Base-by-base conservation (phyloP, 495 filamentous ascomycete genomes). In the Tetracladium marchalianum region DNA sequence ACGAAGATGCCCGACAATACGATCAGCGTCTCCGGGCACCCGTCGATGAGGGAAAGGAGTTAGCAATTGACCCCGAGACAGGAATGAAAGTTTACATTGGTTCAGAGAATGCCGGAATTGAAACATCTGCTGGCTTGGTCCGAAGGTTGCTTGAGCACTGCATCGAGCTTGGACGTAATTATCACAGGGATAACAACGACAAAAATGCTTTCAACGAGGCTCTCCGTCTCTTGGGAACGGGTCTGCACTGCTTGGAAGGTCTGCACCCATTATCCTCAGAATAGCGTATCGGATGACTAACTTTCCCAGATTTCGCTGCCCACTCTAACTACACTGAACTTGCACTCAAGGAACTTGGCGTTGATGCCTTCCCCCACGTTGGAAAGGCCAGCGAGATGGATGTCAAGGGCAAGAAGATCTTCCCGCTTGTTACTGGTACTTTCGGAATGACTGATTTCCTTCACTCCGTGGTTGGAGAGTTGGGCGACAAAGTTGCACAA, bases 391-490 rank as follows among this genome's bases (percentile, higher is more conserved):
- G 86, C 5, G 68, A 71, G 56, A 55, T 92, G 15, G 65, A 75
- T 22, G 65, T 95, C 16, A 66, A 66, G n/a, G 88, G 67, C 11
- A 54, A 69, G 13, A 57, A 70, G 8, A 80, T 94, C 46, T 94
- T 80, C 52, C 89, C 89, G 10, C 64, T 87, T 50, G 71, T 94
- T 38, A 95, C 89, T 6, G 88, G 88, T 44, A 94, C 90, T 3
- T 96, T 95, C 65, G 89, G 89, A 27, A 87, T 87, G 44, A 88
- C 93, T 17, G 92, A 97, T 54, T 98, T 98, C 63, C 72, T 96
- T 17, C 88, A 93, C 65, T 90, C 84, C 1, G 89, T 95, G 16
- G 78, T 88, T 39, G 89, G 89, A 39, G 87, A 95, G 66, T 70
- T 94, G 46, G 82, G 81, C 16, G 89, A 95, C 60, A 94, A 93